Base-by-base conservation (phyloP, 352 stramenopile species). In the Detonula confervacea region DNA sequence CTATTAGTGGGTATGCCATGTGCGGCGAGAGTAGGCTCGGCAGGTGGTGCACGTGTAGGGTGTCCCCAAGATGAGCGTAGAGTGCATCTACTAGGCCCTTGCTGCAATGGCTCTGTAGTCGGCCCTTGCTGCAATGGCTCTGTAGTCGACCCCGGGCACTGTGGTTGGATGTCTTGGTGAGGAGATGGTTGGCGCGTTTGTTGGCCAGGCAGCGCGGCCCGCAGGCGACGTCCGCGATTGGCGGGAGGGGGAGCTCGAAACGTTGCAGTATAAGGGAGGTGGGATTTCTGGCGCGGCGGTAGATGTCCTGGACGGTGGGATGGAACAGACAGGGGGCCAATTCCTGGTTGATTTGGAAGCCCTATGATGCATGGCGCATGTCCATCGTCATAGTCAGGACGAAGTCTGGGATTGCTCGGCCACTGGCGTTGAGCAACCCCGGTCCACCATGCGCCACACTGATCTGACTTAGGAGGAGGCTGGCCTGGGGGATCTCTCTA, bases 1-100 rank as follows among this genome's bases (percentile, higher is more conserved):
- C 8, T 22, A 82, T 66, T 2, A 82, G 33, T 14, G 73, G 65
- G 18, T 77, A 82, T n/a, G 73, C 71, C 0, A 16, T 77, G 0
- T 69, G 54, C 9, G 65, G 2, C 9, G 24, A 60, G 0, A 82
- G 64, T 4, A 82, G 64, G 2, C 69, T 54, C 3, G 67, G 64
- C 2, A 77, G 57, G 22, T 60, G 25, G 9, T 51, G 46, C 18
- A 49, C 1, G 8, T 68, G 55, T 24, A 65, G 3, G 4, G 5
- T 35, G 0, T 0, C 20, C 12, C n/a, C 7, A 12, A 42, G 9
- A 1, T 39, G 1, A 29, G 51, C 5, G 25, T 65, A 30, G 3
- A 30, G 7, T 30, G 20, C 0, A 2, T 37, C 0, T 5, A 22
- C 14, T n/a, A 65, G 60, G 29, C n/a, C 39, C 4, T 44, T 44